Conservation (phyloP, 2,329 filamentous ascomycete genomes). For the Ilyonectria robusta region DNA sequence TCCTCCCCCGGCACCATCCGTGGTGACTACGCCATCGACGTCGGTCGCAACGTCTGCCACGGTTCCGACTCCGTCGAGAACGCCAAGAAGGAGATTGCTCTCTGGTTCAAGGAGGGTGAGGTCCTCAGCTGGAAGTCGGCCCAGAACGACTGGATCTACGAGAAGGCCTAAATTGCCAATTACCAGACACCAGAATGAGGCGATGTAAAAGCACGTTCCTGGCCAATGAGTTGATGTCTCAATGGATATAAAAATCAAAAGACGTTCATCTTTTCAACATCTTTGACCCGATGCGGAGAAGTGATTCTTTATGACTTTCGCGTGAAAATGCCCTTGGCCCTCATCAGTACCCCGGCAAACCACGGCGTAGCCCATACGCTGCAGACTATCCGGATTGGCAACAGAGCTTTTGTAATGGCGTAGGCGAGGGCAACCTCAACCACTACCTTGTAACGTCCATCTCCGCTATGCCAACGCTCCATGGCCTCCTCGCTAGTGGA, state of each 20-base stretch:
- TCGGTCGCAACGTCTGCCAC: constrained; percentile 99
- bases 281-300: constrained; percentile 13
- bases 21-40: constrained; percentile 86
- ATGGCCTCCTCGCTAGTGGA: constrained; percentile 49
- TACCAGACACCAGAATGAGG: constrained; percentile 40
- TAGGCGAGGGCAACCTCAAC: constrained; percentile 88
- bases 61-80: constrained; percentile 98
- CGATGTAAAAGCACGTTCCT: constrained; percentile 43
- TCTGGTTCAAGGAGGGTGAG: constrained; percentile 97
- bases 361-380: constrained; percentile 94
- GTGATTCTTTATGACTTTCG: constrained; percentile 44
- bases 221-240: constrained; percentile 42
- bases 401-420: constrained; percentile 86
- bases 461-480: constrained; percentile 55
- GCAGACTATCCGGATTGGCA: constrained; percentile 81
- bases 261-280: constrained; percentile 43
- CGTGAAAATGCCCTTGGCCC: constrained; percentile 50
- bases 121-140: constrained; percentile 87
- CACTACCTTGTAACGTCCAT: constrained; percentile 69
- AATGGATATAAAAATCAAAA: constrained; percentile 43
- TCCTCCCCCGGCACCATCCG: constrained; percentile 98
- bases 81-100: constrained; percentile 99
- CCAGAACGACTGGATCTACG: constrained; percentile 96
- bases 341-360: constrained; percentile 81
- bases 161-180: constrained; percentile 75